Evolutionary conservation across 176 grass and related monocot species (phyloP).

Genomic region (Elaeis guineensis): DNA sequence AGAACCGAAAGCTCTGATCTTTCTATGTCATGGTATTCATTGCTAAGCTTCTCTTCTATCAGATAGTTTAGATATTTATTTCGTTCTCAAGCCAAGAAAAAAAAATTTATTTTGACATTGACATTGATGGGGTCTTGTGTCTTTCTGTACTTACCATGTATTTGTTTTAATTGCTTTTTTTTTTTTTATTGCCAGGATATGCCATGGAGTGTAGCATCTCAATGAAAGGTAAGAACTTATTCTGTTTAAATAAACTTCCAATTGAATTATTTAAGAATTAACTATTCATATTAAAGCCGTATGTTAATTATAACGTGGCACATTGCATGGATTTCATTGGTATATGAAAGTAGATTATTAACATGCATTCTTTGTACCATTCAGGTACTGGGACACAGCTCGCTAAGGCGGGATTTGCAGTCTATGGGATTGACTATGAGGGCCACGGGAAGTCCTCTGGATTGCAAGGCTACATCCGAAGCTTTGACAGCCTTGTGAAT

Average conservation of each 20-base stretch:
- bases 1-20: conserved; percentile 45
- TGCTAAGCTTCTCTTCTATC: too few relatives aligned
- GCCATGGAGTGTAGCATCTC: conserved; percentile 85
- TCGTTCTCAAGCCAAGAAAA: too few relatives aligned
- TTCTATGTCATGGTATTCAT: conserved; percentile 55
- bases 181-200: conserved; percentile 34
- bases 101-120: too few relatives aligned
- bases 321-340: too few relatives aligned
- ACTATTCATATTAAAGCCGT: neutral
- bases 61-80: too few relatives aligned
- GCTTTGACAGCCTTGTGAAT: conserved; percentile 30
- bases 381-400: conserved; percentile 45
- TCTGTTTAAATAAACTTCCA: neutral
- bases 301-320: too few relatives aligned
- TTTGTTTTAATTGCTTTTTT: neutral
- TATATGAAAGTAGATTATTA: too few relatives aligned
- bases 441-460: conserved; percentile 67
- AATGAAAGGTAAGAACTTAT: conserved; percentile 48
- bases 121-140: too few relatives aligned
- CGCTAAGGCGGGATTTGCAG: conserved; percentile 47
- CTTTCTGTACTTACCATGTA: too few relatives aligned
- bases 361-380: neutral
- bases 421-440: conserved; percentile 70
- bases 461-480: conserved; percentile 57
- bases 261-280: neutral